Percentiles rank a stretch among this genome's conserved stretches.
phyloP scores from a whole-genome alignment of 495 filamentous ascomycete genomes.

The Staphylotrichum tortipilum region DNA sequence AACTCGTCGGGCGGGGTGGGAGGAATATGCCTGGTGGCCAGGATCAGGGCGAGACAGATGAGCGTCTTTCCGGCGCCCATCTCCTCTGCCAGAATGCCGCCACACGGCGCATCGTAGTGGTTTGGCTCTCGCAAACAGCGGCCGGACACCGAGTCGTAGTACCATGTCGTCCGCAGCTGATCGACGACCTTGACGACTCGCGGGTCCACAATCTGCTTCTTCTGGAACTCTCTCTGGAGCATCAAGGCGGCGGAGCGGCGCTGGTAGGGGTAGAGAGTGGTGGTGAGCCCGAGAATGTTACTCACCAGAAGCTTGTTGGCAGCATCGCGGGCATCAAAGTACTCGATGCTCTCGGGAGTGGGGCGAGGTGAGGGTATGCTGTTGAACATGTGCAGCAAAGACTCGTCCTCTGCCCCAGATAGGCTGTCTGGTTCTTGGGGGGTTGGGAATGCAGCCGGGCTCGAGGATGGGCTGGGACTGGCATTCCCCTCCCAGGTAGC shows the following conservation, averaged over 20 bases:
- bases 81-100: slow-evolving; percentile 68
- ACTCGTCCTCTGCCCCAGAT: slow-evolving; percentile 32
- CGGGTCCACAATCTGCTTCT: slow-evolving; percentile 61
- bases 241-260: slow-evolving; percentile 74
- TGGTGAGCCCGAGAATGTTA: slow-evolving; percentile 53
- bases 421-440: no score
- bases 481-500: slow-evolving; percentile 47
- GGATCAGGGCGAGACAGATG: slow-evolving; percentile 72
- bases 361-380: slow-evolving; percentile 66
- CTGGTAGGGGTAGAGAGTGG: slow-evolving; percentile 69
- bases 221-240: slow-evolving; percentile 70
- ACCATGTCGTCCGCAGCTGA: slow-evolving; percentile 57
- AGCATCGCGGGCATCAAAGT: slow-evolving; percentile 49
- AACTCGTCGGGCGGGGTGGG: slow-evolving; percentile 49
- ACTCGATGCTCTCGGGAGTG: slow-evolving; percentile 38
- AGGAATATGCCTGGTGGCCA: slow-evolving; percentile 67
- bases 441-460: no score
- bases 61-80: slow-evolving; percentile 79
- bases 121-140: slow-evolving; percentile 52
- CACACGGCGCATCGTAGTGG: slow-evolving; percentile 65
- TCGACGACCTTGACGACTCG: slow-evolving; percentile 50
- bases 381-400: slow-evolving; percentile 82
- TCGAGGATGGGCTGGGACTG: not conserved
- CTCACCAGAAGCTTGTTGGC: slow-evolving; percentile 55
- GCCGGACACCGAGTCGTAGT: slow-evolving; percentile 59